phyloP scores from a whole-genome alignment of 192 early-diverging fungal species.

The Spizellomyces sp. region DNA sequence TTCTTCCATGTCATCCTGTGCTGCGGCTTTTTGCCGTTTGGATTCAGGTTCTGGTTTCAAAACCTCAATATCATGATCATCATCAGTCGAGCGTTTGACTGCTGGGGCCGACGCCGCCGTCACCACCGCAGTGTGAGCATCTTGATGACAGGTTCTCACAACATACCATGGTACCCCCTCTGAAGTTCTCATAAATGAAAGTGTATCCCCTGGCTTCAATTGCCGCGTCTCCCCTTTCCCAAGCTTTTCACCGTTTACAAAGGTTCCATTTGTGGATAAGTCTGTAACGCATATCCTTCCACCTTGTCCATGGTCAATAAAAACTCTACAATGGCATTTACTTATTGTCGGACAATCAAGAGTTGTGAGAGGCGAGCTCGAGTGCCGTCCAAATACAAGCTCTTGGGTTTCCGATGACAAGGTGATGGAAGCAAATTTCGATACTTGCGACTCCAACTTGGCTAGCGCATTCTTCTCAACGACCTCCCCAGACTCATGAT shows the following conservation, averaged over 20 bases:
- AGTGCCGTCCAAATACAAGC: background rate
- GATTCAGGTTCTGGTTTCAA: background rate
- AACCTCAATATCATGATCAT: background rate
- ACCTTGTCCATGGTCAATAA: background rate
- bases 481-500: too few relatives aligned
- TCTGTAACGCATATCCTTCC: background rate
- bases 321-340: background rate
- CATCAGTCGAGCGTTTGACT: background rate
- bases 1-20: slow-evolving; percentile 3
- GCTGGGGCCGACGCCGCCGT: background rate
- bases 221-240: slow-evolving; percentile 10
- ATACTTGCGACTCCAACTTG: too few relatives aligned
- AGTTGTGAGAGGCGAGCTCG: background rate
- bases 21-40: background rate
- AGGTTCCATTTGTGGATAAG: slow-evolving; percentile 18
- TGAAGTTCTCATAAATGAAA: background rate
- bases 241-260: slow-evolving; percentile 14
- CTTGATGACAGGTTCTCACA: background rate
- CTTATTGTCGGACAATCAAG: background rate
- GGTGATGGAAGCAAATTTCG: too few relatives aligned
- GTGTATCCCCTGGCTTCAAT: background rate
- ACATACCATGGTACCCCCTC: background rate
- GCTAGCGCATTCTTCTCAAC: too few relatives aligned
- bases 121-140: background rate
- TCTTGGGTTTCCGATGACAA: background rate